A percentile compares a stretch with the other conserved stretches of the same genome.
Conservation (phyloP, 2,329 filamentous ascomycete genomes). For the Trichoderma sp. region DNA sequence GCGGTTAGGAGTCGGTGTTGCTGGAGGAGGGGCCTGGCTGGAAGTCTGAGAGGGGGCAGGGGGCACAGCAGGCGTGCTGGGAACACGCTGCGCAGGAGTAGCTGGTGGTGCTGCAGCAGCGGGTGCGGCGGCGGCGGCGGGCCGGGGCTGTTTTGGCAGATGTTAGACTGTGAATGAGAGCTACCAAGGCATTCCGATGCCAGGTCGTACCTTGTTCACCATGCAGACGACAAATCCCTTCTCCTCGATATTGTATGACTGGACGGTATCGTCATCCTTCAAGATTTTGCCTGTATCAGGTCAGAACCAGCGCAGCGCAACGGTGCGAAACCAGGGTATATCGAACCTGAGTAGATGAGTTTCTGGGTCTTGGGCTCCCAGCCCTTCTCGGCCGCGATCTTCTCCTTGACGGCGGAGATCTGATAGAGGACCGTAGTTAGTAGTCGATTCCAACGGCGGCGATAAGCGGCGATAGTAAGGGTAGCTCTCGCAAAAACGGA, state of each 20-base stretch:
- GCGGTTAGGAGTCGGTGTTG: conserved; percentile 59
- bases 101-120: conserved; percentile 63
- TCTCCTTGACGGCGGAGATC: conserved; percentile 90
- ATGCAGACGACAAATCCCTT: conserved; percentile 99
- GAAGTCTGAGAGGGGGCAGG: conserved; percentile 49
- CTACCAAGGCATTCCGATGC: neutral
- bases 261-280: conserved; percentile 95
- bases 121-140: conserved; percentile 55
- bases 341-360: conserved; percentile 94
- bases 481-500: conserved; percentile 25
- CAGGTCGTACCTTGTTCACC: conserved; percentile 81
- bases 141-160: conserved; percentile 46
- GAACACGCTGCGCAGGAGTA: conserved; percentile 58
- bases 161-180: neutral
- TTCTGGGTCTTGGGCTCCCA: conserved; percentile 92
- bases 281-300: conserved; percentile 84
- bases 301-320: conserved; percentile 33
- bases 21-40: conserved; percentile 54
- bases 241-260: conserved; percentile 97
- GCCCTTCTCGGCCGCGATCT: conserved; percentile 88
- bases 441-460: neutral
- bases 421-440: conserved; percentile 42
- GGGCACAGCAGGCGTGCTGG: conserved; percentile 65
- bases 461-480: conserved; percentile 26
- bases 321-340: conserved; percentile 8